Evolutionary conservation across 345 rosid genomes (phyloP).

Genomic region (Conringia planisiliqua): DNA sequence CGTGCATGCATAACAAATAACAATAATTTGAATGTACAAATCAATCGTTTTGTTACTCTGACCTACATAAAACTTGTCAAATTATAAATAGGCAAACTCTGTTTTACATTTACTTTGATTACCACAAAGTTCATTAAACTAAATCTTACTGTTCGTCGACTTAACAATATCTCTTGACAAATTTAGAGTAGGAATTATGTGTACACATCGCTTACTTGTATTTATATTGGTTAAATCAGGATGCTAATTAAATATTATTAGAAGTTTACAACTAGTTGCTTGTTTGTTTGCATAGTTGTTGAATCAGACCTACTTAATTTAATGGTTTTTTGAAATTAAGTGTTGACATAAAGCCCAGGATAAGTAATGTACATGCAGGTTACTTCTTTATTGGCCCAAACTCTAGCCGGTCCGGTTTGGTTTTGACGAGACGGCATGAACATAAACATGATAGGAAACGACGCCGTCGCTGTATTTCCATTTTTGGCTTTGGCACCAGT

Average conservation of each 20-base stretch:
- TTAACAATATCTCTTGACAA: no score
- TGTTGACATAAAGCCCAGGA: background rate
- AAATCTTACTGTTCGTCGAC: no score
- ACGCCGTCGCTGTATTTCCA: background rate
- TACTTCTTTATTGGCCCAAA: background rate
- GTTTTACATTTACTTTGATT: no score
- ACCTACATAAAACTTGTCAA: background rate
- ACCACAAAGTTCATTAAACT: no score
- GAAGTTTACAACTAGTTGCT: background rate
- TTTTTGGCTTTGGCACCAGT: conserved; percentile 23
- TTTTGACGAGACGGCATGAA: background rate
- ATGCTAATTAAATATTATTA: background rate
- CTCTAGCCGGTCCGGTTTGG: background rate
- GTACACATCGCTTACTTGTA: background rate
- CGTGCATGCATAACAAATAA: background rate
- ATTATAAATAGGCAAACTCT: no score
- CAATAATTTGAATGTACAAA: background rate
- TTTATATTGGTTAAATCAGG: background rate
- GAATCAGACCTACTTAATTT: no score
- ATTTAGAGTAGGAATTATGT: no score
- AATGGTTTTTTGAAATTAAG: no score
- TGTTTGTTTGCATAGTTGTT: background rate
- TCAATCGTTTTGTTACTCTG: background rate
- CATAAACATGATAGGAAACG: background rate
- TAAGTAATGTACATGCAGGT: background rate